A percentile compares a stretch with the other conserved stretches of the same genome.
phyloP scores from a whole-genome alignment of 2,329 filamentous ascomycete species.

The Scedosporium apiospermum region DNA sequence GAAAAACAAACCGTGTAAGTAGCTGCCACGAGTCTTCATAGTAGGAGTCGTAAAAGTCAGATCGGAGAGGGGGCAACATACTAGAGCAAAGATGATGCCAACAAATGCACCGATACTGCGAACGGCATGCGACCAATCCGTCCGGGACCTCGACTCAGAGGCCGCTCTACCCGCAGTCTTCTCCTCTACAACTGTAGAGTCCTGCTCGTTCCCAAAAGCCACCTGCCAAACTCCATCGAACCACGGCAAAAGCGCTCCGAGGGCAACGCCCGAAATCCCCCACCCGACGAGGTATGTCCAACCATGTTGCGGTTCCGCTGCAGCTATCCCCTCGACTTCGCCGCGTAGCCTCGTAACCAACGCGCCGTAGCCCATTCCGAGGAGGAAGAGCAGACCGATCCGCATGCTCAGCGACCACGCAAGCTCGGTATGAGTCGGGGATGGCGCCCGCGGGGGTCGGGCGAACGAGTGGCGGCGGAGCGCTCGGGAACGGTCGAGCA shows the following conservation, averaged over 20 bases:
- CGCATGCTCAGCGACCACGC: conserved; percentile 47
- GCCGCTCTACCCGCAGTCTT: conserved; percentile 17
- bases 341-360: conserved; percentile 74
- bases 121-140: conserved; percentile 63
- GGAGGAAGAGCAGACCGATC: conserved; percentile 58
- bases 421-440: conserved; percentile 12
- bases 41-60: not conserved
- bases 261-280: conserved; percentile 66
- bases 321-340: conserved; percentile 22
- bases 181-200: conserved; percentile 20
- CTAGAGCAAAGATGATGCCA: conserved; percentile 61
- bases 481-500: conserved; percentile 26
- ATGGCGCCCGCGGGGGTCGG: conserved; percentile 16
- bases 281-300: conserved; percentile 70
- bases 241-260: conserved; percentile 77
- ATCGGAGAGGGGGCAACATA: conserved; percentile 25
- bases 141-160: conserved; percentile 28
- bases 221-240: conserved; percentile 69
- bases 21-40: not conserved
- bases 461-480: conserved; percentile 25
- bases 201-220: conserved; percentile 28
- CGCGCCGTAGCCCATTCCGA: conserved; percentile 75
- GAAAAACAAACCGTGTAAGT: not conserved
- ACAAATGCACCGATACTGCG: conserved; percentile 52
- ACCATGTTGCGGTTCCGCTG: conserved; percentile 17